Percentiles rank a stretch among this genome's conserved stretches.
Conservation (phyloP, 495 filamentous ascomycete species). For the Neurospora sp. region DNA sequence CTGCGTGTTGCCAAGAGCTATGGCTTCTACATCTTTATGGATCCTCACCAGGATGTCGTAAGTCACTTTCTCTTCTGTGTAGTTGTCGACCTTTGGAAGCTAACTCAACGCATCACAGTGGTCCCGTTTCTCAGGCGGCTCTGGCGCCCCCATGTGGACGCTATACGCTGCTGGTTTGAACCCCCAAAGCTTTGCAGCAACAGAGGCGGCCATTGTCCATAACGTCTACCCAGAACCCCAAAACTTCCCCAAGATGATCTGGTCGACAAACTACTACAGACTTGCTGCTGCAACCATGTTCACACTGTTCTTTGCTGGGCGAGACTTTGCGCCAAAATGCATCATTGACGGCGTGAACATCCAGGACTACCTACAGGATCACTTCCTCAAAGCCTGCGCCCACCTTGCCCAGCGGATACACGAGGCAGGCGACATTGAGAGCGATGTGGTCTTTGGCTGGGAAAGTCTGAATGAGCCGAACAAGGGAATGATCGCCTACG, state of each 20-base stretch:
- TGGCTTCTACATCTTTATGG: conserved; percentile 94
- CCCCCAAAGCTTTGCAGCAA: conserved; percentile 70
- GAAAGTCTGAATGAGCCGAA: conserved; percentile 94
- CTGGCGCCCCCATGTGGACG: conserved; percentile 96
- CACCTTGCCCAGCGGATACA: conserved; percentile 77
- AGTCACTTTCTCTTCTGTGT: conserved; percentile 15
- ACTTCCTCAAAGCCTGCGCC: conserved; percentile 68
- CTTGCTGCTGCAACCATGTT: conserved; percentile 85
- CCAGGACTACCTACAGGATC: conserved; percentile 86
- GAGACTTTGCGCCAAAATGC: conserved; percentile 89
- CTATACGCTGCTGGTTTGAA: conserved; percentile 88
- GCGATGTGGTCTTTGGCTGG: conserved; percentile 87
- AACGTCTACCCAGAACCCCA: conserved; percentile 85
- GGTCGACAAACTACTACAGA: conserved; percentile 93
- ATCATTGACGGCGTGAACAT: conserved; percentile 93
- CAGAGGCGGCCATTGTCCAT: conserved; percentile 87
- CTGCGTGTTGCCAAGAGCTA: conserved; percentile 77
- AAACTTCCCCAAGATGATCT: conserved; percentile 95
- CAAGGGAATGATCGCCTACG: conserved; percentile 74
- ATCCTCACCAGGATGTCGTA: conserved; percentile 94
- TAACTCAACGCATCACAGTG: conserved; percentile 41
- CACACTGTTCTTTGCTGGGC: conserved; percentile 88
- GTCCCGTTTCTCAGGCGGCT: conserved; percentile 89
- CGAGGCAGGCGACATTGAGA: conserved; percentile 81
- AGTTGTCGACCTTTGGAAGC: background rate